Evolutionary conservation across 768 basidiomycete species (phyloP), one percentile per base, ranked within the genome.

Genomic region (Termitomyces titanicus): DNA sequence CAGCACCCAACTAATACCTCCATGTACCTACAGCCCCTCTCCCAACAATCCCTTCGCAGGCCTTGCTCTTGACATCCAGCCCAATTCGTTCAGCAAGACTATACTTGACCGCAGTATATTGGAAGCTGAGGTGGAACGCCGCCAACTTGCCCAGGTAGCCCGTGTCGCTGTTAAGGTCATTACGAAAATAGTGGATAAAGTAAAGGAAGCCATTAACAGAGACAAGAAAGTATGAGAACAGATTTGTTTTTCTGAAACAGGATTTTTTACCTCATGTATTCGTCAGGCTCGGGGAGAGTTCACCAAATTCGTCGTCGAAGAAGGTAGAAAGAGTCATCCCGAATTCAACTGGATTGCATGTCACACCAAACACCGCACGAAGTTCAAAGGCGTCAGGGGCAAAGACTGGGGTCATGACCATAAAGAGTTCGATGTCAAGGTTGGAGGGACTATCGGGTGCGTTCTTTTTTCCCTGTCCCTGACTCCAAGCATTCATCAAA

Each of bases 391-490:
- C 9, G 45, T 22, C 12, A 52, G 33, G 35, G 64, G 61, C 54
- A 63, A 51, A 18, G 64, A 69, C 33, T 67, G 64, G 65, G 63
- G 49, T 46, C 66, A 67, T 45, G 48, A 53, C 18, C 66, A 67
- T 44, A 59, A 65, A 48, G 66, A 67, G 40, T 61, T 67, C 52
- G 56, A 57, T 18, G 54, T 61, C 47, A 54, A 44, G n/a, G 29
- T 64, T 13, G 25, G 49, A 15, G 54, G 54, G 24, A 68, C 63
- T 11, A 38, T 64, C 8, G 60, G 57, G 60, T 61, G 40, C 18
- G 43, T 53, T 20, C 25, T 38, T 4, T 42, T 34, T 20, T 15
- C 12, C 17, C 11, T 18, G n/a, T n/a, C 18, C 3, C 22, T 18
- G 10, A 13, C 20, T 48, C 17, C 31, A 20, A 4, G 17, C 13